Conservation (phyloP, 371 early-diverging fungal genomes). For the Mucor racemosus region DNA sequence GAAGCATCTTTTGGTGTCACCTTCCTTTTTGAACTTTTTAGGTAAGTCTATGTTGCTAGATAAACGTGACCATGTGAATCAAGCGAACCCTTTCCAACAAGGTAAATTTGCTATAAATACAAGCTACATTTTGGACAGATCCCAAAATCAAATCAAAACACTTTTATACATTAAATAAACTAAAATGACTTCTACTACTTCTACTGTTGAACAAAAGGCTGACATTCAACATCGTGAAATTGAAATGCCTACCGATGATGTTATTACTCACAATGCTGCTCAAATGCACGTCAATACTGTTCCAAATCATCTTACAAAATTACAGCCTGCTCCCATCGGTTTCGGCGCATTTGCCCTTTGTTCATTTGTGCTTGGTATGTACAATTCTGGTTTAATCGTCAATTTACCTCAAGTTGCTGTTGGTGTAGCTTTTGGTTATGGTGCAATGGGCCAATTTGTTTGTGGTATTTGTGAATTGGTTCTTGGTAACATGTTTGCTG, state of each 20-base stretch:
- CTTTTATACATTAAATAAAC: no score
- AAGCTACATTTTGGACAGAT: constrained; percentile 2
- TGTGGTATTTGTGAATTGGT: constrained; percentile 38
- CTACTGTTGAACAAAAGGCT: constrained; percentile 21
- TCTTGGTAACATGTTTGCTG: constrained; percentile 44
- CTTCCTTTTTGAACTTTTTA: constrained; percentile 25
- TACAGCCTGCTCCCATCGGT: constrained; percentile 44
- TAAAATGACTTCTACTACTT: background rate
- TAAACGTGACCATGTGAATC: constrained; percentile 30
- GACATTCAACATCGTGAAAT: constrained; percentile 29
- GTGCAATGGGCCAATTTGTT: constrained; percentile 44
- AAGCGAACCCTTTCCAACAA: background rate
- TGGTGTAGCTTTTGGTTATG: constrained; percentile 46
- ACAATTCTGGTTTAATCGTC: constrained; percentile 33
- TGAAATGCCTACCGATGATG: constrained; percentile 7
- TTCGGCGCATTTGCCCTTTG: constrained; percentile 45
- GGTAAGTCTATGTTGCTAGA: constrained; percentile 10
- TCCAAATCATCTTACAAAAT: background rate
- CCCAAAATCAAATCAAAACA: background rate
- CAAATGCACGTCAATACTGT: constrained; percentile 9
- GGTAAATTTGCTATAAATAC: background rate
- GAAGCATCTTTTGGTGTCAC: constrained; percentile 14
- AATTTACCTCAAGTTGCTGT: constrained; percentile 41
- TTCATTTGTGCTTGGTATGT: constrained; percentile 42
- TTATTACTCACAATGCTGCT: background rate